Evolutionary conservation across 202 grass and related monocot genomes (phyloP).

Genomic region (Eragrostis tef): DNA sequence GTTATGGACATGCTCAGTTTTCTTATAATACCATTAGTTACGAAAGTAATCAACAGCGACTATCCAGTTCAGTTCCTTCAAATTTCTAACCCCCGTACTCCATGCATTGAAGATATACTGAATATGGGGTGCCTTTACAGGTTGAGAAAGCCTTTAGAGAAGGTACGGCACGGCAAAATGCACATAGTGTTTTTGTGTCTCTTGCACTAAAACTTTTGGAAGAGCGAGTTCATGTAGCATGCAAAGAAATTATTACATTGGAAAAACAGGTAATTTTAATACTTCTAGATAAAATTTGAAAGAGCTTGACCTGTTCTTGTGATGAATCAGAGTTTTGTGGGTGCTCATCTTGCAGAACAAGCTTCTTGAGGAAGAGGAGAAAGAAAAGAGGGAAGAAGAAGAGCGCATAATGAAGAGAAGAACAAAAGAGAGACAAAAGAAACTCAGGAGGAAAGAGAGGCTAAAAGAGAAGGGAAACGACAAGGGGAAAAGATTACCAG

Average conservation of each 20-base stretch:
- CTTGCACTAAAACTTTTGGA: constrained; percentile 89
- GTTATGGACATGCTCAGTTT: constrained; percentile 17
- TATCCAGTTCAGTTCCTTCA: constrained; percentile 1
- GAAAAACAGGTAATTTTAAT: constrained; percentile 85
- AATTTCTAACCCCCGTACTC: constrained; percentile 10
- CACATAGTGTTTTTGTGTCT: constrained; percentile 91
- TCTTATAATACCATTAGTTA: constrained; percentile 9
- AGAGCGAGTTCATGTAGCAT: constrained; percentile 92
- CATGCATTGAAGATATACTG: constrained; percentile 27
- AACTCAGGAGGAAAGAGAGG: constrained; percentile 87
- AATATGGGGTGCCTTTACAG: constrained; percentile 52
- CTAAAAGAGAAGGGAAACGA: constrained; percentile 82
- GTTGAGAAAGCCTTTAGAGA: constrained; percentile 98
- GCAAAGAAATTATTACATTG: constrained; percentile 98
- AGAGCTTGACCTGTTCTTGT: constrained; percentile 35
- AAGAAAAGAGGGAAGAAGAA: constrained; percentile 88
- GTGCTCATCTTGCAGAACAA: constrained; percentile 64
- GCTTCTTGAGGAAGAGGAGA: constrained; percentile 99
- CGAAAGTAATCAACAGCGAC: constrained; percentile 11
- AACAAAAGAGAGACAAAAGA: constrained; percentile 94
- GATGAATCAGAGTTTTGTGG: constrained; percentile 30
- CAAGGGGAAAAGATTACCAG: constrained; percentile 54
- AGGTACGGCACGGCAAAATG: constrained; percentile 94
- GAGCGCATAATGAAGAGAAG: constrained; percentile 83
- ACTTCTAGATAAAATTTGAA: constrained; percentile 33